phyloP scores from a whole-genome alignment of 31 red algal species.

The Bonnemaisonia californica region DNA sequence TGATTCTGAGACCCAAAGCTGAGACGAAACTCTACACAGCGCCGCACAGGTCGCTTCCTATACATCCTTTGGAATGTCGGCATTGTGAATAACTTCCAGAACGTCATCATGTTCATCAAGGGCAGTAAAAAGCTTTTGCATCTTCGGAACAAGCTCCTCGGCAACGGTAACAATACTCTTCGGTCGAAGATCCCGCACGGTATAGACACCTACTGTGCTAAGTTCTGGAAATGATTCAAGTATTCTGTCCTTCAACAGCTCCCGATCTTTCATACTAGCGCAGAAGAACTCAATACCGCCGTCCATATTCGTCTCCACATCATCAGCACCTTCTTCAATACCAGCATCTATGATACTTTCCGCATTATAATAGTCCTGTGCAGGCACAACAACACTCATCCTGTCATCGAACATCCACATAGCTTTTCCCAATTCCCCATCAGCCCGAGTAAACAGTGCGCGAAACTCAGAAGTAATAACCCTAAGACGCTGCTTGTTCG shows the following conservation, averaged over 20 bases:
- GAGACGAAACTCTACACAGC: no score
- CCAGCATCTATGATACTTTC: conserved; percentile 35
- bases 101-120: conserved; percentile 39
- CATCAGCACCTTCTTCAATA: conserved; percentile 45
- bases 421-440: conserved; percentile 47
- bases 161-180: conserved; percentile 4
- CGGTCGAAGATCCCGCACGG: conserved; percentile 21
- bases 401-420: conserved; percentile 47
- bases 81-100: conserved; percentile 30
- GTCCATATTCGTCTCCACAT: conserved; percentile 29
- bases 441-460: conserved; percentile 27
- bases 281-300: conserved; percentile 30
- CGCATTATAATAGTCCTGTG: background rate
- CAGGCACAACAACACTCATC: conserved; percentile 20
- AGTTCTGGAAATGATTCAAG: conserved; percentile 22
- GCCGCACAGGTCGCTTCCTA: no score
- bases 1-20: no score
- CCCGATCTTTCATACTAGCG: conserved; percentile 13
- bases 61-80: background rate
- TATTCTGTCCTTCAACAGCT: conserved; percentile 5
- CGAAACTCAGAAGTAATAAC: conserved; percentile 39
- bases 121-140: conserved; percentile 1
- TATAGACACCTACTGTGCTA: background rate
- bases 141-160: background rate
- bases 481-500: background rate